Evolutionary conservation across 75 land plant genomes (phyloP), one percentile per base, ranked within the genome.

Genomic region (Chamaecyparis obtusa): DNA sequence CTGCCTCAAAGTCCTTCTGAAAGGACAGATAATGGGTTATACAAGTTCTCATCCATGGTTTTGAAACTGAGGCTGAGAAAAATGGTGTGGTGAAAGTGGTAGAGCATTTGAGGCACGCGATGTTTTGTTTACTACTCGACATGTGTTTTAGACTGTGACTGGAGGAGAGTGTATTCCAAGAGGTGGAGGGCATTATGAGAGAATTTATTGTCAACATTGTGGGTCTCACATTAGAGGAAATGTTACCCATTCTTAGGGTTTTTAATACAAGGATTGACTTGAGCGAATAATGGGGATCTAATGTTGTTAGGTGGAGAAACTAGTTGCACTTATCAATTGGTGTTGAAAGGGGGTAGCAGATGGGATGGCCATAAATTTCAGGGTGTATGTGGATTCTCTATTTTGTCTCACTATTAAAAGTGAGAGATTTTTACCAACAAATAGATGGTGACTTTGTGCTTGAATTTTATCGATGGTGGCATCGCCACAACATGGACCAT

Each of bases 361-460:
- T 10, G 86, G 86, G 21, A 1, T 83, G 49, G n/a, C 1, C 3
- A 69, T 72, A 48, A 3, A 80, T 67, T 57, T 6, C 87, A 30
- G 49, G 32, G 86, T 91, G 16, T 90, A 91, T 88, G 87, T 94
- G 30, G 95, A 94, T 87, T 88, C 94, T 0, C 89, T 91, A n/a
- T 88, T 94, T 81, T 92, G 89, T 14, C 85, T 92, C 1, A n/a
- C 49, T 89, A 84, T 44, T 93, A 60, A 91, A 89, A 35, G 93
- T 89, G 1, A 64, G 89, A 13, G 84, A 87, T 15, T 55, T 82
- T 3, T n/a, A 0, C 89, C 19, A 79, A 90, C 48, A 14, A 14
- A 54, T 87, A 91, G 84, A 49, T 92, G 32, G 93, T 91, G 71
- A 88, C n/a, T n/a, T n/a, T n/a, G n/a, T n/a, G n/a, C n/a, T n/a